Evolutionary conservation across 768 basidiomycete genomes (phyloP).

Genomic region (Leccinum broughii): DNA sequence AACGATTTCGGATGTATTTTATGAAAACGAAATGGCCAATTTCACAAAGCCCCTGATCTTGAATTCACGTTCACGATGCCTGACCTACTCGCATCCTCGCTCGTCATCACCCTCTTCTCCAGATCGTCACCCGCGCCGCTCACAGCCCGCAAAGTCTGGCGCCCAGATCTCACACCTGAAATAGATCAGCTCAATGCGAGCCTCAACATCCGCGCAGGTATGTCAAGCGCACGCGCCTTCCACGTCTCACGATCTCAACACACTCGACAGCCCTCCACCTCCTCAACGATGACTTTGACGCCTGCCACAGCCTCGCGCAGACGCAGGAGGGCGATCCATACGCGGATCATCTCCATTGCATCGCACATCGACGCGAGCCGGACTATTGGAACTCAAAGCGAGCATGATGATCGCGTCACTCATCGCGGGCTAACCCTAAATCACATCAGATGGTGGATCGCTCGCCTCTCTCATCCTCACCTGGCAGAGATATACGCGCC

Average conservation of each 20-base stretch:
- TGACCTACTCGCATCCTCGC: constrained; percentile 13
- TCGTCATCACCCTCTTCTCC: constrained; percentile 19
- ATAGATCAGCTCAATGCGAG: constrained; percentile 21
- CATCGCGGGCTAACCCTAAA: background rate
- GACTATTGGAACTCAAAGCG: constrained; percentile 21
- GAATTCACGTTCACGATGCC: background rate
- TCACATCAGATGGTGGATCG: constrained; percentile 20
- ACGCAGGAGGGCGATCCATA: constrained; percentile 23
- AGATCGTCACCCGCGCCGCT: constrained; percentile 17
- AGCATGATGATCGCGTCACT: background rate
- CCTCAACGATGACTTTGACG: constrained; percentile 23
- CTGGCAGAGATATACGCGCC: constrained; percentile 19
- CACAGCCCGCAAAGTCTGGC: constrained; percentile 17
- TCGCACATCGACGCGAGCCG: constrained; percentile 27
- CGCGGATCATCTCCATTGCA: constrained; percentile 23
- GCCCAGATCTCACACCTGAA: constrained; percentile 12
- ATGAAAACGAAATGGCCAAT: background rate
- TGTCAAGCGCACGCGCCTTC: background rate
- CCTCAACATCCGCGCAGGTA: constrained; percentile 18
- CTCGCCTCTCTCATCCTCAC: constrained; percentile 19
- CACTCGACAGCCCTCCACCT: constrained; percentile 16
- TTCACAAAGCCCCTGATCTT: background rate
- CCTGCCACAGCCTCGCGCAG: constrained; percentile 22
- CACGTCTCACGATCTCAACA: background rate
- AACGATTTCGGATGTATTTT: background rate